phyloP scores from a whole-genome alignment of 2,329 filamentous ascomycete species.

The Thermoascus crustaceus region DNA sequence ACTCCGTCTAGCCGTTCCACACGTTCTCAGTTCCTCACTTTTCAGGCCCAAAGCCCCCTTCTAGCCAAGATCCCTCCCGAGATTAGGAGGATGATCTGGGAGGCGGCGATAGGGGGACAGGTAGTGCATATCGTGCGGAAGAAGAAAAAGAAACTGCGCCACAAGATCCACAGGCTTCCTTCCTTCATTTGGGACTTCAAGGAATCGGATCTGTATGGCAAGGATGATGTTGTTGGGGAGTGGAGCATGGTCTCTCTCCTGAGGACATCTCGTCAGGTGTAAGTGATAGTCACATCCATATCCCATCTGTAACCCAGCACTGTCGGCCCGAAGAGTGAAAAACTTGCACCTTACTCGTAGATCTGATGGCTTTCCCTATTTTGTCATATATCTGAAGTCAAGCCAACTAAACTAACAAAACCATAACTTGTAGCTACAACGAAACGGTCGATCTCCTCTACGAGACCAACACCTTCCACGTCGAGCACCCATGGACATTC shows the following conservation, averaged over 20 bases:
- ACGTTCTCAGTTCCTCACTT: neutral
- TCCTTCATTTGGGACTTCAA: neutral
- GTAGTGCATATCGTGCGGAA: neutral
- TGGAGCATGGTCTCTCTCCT: neutral
- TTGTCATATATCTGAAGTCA: too few species aligned
- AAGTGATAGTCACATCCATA: too few species aligned
- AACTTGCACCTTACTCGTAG: too few species aligned
- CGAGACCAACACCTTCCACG: neutral
- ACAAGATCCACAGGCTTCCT: neutral
- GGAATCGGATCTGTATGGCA: neutral
- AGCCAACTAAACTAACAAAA: neutral
- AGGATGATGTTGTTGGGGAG: neutral
- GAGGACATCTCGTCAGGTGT: conserved; percentile 1
- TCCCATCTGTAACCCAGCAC: too few species aligned
- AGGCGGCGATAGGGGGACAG: neutral
- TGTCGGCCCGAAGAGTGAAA: too few species aligned
- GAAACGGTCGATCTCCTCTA: neutral
- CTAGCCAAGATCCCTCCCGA: neutral
- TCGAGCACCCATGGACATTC: neutral
- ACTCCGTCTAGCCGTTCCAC: conserved; percentile 1
- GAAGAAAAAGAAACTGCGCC: neutral
- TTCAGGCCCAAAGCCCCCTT: neutral
- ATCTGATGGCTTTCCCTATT: too few species aligned
- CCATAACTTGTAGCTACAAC: neutral
- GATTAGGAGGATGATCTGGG: neutral